Conservation (phyloP, 148 eudicot species). For the Rhododendron williamsianum region DNA sequence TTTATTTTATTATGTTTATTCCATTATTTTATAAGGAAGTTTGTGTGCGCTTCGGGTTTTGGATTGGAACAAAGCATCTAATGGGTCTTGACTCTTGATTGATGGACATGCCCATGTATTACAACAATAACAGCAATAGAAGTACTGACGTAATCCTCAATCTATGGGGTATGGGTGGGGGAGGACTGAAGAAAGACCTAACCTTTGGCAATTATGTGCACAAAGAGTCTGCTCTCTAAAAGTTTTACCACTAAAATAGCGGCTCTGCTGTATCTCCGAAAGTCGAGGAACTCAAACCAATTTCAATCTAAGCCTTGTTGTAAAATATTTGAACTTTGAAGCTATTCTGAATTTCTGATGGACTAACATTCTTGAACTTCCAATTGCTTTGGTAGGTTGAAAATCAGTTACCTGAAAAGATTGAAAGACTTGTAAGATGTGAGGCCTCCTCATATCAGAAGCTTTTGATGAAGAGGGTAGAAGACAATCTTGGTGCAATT, state of each 20-base stretch:
- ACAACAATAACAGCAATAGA: not conserved
- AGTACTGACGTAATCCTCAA: not conserved
- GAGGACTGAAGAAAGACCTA: not conserved
- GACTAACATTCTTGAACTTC: slow-evolving; percentile 4
- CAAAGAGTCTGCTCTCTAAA: not conserved
- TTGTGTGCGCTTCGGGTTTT: not conserved
- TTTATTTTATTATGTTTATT: not conserved
- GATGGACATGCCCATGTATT: not conserved
- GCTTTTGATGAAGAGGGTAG: slow-evolving; percentile 95
- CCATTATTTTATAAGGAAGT: not conserved
- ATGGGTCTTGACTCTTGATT: not conserved
- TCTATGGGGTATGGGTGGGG: not conserved
- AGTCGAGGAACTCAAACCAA: not conserved
- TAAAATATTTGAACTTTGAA: not conserved
- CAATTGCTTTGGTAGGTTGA: slow-evolving; percentile 59
- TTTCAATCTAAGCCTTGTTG: not conserved
- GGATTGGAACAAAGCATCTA: not conserved
- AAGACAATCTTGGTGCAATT: slow-evolving; percentile 93
- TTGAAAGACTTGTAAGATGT: slow-evolving; percentile 95
- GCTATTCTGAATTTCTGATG: not conserved
- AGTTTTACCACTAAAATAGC: not conserved
- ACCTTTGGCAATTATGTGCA: not conserved
- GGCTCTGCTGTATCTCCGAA: not conserved
- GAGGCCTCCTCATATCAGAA: slow-evolving; percentile 98
- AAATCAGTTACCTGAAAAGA: slow-evolving; percentile 87